phyloP scores from a whole-genome alignment of 2,329 filamentous ascomycete species.

The Penicillium sp. region DNA sequence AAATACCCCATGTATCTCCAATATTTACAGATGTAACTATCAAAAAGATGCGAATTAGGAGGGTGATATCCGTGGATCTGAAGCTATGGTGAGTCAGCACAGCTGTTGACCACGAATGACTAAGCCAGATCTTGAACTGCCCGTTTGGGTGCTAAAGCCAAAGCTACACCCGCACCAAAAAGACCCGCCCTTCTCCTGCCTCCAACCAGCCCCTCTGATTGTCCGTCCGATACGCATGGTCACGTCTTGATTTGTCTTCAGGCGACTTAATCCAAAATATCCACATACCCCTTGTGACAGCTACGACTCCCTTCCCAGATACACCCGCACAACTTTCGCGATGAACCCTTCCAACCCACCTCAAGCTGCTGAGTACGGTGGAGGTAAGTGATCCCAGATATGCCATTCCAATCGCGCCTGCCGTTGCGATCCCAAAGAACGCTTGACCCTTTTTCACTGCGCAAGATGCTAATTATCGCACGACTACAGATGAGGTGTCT shows the following conservation, averaged over 20 bases:
- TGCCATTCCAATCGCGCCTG: constrained; percentile 1
- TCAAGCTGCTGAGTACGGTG: constrained; percentile 50
- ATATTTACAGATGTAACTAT: not conserved
- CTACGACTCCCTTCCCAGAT: not conserved
- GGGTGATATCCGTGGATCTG: too few relatives aligned
- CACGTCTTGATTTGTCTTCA: constrained; percentile 11
- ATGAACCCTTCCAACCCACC: constrained; percentile 49
- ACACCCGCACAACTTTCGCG: constrained; percentile 15
- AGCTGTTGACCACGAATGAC: not conserved
- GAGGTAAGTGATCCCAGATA: constrained; percentile 41
- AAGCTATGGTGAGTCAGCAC: not conserved
- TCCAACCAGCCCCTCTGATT: constrained; percentile 13
- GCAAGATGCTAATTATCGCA: not conserved
- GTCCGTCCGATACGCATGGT: constrained; percentile 11
- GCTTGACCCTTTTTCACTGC: not conserved
- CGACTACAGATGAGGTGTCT: constrained; percentile 80
- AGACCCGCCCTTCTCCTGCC: constrained; percentile 21
- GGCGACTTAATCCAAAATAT: not conserved
- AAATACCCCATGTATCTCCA: not conserved
- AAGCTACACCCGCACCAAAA: constrained; percentile 26
- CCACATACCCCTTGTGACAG: not conserved
- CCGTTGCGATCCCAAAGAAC: not conserved
- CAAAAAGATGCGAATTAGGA: not conserved
- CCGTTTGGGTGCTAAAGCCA: constrained; percentile 11
- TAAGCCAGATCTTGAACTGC: not conserved